Percentiles rank a stretch among this genome's conserved stretches.
These are phyloP conservation scores for Solanum rostratum DNA, from an alignment of 257 asterid genomes.

Conservation along the genomic window DNA sequence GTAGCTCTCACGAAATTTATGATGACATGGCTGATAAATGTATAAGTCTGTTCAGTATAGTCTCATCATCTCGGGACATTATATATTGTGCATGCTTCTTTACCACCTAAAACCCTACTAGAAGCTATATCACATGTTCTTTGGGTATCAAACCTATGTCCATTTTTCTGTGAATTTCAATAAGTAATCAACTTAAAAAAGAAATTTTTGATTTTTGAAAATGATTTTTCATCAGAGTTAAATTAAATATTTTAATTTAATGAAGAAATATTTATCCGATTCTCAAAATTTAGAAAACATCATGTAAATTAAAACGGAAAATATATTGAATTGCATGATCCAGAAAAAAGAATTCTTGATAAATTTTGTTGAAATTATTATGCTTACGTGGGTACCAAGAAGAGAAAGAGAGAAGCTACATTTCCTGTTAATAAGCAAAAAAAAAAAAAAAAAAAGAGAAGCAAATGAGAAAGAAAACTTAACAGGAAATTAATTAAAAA, in stretches of 20 bases:
- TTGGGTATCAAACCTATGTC: not conserved
- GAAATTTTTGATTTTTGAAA: not conserved
- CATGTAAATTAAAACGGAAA: too few species aligned
- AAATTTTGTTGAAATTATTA: too few species aligned
- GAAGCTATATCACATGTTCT: not conserved
- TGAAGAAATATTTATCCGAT: too few species aligned
- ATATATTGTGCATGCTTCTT: not conserved
- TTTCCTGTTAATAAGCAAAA: slow-evolving; percentile 34
- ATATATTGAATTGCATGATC: too few species aligned
- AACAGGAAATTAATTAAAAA: not conserved
- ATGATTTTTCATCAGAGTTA: not conserved
- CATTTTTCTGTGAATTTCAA: not conserved
- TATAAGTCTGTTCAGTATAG: not conserved
- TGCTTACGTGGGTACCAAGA: slow-evolving; percentile 62
- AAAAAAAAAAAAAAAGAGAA: not conserved
- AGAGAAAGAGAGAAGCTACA: slow-evolving; percentile 59
- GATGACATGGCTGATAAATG: not conserved
- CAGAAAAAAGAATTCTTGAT: too few species aligned
- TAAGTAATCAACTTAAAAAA: not conserved
- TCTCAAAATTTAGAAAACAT: too few species aligned
- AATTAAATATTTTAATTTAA: not conserved
- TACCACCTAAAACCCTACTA: not conserved
- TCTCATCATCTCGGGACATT: not conserved
- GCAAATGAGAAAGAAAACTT: not conserved
- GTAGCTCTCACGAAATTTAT: not conserved